These are phyloP conservation scores for Laguncularia racemosa DNA, from an alignment of 345 rosid genomes.

Conservation along the genomic window DNA sequence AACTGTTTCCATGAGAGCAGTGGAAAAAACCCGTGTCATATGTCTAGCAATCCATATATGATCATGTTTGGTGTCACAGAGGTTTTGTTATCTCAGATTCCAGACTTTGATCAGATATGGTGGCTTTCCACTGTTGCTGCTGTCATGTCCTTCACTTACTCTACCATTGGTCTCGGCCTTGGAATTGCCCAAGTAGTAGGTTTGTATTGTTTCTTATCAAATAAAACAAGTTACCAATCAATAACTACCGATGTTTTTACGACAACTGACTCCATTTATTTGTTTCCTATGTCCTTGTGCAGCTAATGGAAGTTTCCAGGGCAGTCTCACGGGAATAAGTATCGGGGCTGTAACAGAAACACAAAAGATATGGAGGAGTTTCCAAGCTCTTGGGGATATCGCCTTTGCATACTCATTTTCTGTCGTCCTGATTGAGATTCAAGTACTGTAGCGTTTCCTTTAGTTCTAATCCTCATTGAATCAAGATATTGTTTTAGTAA, in stretches of 20 bases:
- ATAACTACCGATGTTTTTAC: background rate
- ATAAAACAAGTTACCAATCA: background rate
- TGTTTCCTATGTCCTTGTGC: slow-evolving; percentile 2
- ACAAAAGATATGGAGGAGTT: slow-evolving; percentile 72
- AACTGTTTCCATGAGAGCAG: slow-evolving; percentile 67
- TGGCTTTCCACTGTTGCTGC: slow-evolving; percentile 63
- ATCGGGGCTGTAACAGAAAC: slow-evolving; percentile 51
- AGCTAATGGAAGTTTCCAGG: slow-evolving; percentile 48
- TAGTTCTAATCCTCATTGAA: background rate
- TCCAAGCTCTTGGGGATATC: slow-evolving; percentile 79
- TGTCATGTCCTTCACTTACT: slow-evolving; percentile 53
- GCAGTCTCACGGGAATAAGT: slow-evolving; percentile 73
- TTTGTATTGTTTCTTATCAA: slow-evolving; percentile 3
- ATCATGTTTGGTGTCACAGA: slow-evolving; percentile 59
- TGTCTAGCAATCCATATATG: slow-evolving; percentile 70
- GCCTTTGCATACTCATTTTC: slow-evolving; percentile 88
- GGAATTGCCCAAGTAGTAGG: slow-evolving; percentile 38
- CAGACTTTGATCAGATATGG: slow-evolving; percentile 49
- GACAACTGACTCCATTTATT: background rate
- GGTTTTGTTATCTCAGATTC: slow-evolving; percentile 70
- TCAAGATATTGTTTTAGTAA: background rate
- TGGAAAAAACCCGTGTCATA: slow-evolving; percentile 51
- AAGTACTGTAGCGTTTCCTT: slow-evolving; percentile 25
- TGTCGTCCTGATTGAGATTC: slow-evolving; percentile 68
- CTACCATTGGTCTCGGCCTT: slow-evolving; percentile 44